phyloP scores from a whole-genome alignment of 768 basidiomycete genomes.

The Tulasnella sp. region DNA sequence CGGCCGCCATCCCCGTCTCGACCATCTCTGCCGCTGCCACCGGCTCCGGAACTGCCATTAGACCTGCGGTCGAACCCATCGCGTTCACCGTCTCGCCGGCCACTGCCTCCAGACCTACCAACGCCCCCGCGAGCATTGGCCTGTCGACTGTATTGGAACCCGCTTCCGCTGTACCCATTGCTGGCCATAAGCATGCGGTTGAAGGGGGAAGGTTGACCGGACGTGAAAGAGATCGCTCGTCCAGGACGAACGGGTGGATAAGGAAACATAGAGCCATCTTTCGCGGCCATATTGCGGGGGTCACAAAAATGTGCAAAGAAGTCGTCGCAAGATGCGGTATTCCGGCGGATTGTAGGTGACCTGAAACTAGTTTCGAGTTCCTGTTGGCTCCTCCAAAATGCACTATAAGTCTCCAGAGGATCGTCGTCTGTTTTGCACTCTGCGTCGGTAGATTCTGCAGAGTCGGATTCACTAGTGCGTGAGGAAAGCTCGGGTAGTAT shows the following conservation, averaged over 20 bases:
- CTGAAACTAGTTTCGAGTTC: too few species aligned
- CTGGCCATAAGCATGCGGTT: neutral
- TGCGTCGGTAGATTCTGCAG: neutral
- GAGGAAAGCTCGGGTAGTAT: neutral
- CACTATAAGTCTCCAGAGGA: neutral
- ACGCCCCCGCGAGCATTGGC: neutral
- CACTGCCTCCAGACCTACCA: neutral
- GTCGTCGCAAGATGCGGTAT: too few species aligned
- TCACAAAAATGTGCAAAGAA: too few species aligned
- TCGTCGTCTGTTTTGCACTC: neutral
- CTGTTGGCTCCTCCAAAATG: neutral
- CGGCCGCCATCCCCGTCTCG: neutral
- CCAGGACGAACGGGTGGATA: too few species aligned
- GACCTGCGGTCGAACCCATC: slow-evolving; percentile 1
- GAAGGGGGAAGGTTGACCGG: too few species aligned
- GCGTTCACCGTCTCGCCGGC: neutral
- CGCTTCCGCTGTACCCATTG: neutral
- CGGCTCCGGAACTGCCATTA: neutral
- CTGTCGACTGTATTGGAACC: neutral
- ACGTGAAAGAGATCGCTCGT: too few species aligned
- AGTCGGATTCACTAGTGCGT: neutral
- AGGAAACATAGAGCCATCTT: too few species aligned
- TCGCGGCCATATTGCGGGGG: too few species aligned
- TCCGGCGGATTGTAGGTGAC: too few species aligned
- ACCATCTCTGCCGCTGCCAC: neutral